Evolutionary conservation across 2,329 filamentous ascomycete species (phyloP), one percentile per base, ranked within the genome.

Genomic region (Sporothrix sp.): DNA sequence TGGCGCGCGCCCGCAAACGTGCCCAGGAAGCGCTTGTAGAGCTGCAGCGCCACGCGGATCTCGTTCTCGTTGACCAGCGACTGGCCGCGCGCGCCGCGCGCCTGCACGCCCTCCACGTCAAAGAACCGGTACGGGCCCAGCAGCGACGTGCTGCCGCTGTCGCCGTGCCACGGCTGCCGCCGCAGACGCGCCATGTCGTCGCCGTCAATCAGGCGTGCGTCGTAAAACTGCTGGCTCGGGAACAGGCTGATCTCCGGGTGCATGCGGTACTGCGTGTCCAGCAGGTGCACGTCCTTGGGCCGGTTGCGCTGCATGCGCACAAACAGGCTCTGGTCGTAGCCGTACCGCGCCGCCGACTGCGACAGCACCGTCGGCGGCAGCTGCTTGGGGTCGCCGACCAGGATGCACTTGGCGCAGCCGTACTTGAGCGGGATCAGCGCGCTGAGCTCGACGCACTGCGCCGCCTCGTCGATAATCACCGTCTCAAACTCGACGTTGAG

Each of bases 181-280:
- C 93, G 84, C 48, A 95, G 72, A 50, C 70, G 72, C 3, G 76
- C 81, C 90, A 97, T 97, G 57, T 85, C 78, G 54, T 77, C 78
- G 21, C 94, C 93, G 65, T 98, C 89, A 56, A 90, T 73, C 10
- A 98, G 78, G 56, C 82, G 80, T 25, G 87, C 82, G 63, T 97
- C 88, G 68, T 98, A 98, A 69, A 98, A 98, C 47, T 90, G 84
- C 58, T 77, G 72, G 65, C 89, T 95, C 1, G 94, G 93, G 65
- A 96, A 98, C 48, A 73, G 67, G 66, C 89, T 95, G 64, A 98
- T 98, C 58, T 93, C 87, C 0, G 94, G 93, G 68, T 98, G 93
- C 94, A 98, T 98, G 68, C 93, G 93, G 65, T 98, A 98, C 63
- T 98, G 93, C 51, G 85, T 93, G 63, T 97, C 91, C n/a, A 98